phyloP scores from a whole-genome alignment of 352 stramenopile species.

The Phytophthora uliginosa region DNA sequence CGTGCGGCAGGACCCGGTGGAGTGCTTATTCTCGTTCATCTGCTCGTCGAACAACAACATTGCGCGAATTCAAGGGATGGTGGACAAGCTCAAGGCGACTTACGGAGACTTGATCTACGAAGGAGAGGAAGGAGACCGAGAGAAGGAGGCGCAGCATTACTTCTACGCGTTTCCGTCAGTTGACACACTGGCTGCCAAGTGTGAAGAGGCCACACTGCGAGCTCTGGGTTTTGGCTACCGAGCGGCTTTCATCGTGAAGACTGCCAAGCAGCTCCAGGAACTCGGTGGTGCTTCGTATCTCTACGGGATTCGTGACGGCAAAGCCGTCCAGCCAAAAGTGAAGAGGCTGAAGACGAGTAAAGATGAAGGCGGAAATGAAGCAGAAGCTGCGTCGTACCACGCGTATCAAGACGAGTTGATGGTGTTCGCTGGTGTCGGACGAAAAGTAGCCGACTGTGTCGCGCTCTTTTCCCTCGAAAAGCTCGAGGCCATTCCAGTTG shows the following conservation, averaged over 20 bases:
- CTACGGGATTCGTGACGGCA: conserved; percentile 50
- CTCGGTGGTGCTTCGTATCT: conserved; percentile 78
- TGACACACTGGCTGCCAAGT: conserved; percentile 67
- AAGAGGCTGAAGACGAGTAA: conserved; percentile 18
- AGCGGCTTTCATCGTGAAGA: conserved; percentile 91
- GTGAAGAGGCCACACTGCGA: conserved; percentile 89
- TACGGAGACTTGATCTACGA: conserved; percentile 87
- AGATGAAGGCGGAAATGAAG: not conserved
- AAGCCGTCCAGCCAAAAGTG: conserved; percentile 9
- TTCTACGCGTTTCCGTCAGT: conserved; percentile 95
- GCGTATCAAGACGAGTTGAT: conserved; percentile 68
- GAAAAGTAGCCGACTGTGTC: conserved; percentile 98
- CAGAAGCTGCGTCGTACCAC: conserved; percentile 22
- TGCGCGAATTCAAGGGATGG: conserved; percentile 95
- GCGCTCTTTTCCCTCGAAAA: conserved; percentile 97
- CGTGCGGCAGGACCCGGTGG: conserved; percentile 95
- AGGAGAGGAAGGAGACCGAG: conserved; percentile 1
- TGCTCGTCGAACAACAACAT: conserved; percentile 99
- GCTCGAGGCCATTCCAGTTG: conserved; percentile 95
- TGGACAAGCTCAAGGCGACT: conserved; percentile 88
- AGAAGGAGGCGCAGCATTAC: not conserved
- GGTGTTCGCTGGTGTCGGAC: conserved; percentile 88
- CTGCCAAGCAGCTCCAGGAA: conserved; percentile 72
- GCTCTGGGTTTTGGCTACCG: conserved; percentile 92
- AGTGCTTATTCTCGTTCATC: conserved; percentile 99